Percentiles rank a stretch among this genome's conserved stretches.
These are phyloP conservation scores for Rugonectria rugulosa DNA, from an alignment of 2,329 filamentous ascomycete genomes.

Conservation along the genomic window DNA sequence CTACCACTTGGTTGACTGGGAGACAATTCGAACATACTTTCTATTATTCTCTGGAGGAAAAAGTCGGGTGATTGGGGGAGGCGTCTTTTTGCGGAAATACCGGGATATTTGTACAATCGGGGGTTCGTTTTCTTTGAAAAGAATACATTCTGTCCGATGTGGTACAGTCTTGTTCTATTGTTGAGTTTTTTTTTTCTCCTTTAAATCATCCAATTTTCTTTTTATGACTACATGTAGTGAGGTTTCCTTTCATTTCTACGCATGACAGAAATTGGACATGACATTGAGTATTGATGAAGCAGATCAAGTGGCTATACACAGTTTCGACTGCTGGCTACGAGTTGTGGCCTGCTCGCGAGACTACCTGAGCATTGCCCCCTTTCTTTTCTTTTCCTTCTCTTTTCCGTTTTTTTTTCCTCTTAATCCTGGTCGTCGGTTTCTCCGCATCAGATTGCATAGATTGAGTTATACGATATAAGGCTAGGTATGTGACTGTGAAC, in stretches of 20 bases:
- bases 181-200: conserved; percentile 2
- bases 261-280: not conserved
- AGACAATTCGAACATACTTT: conserved; percentile 39
- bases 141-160: conserved; percentile 38
- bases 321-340: not conserved
- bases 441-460: conserved; percentile 20
- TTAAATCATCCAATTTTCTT: conserved; percentile 1
- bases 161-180: conserved; percentile 18
- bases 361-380: not conserved
- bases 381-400: conserved; percentile 1
- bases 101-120: conserved; percentile 42
- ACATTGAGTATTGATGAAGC: not conserved
- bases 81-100: conserved; percentile 41
- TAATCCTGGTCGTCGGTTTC: conserved; percentile 5
- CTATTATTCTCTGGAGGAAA: conserved; percentile 40
- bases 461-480: conserved; percentile 3
- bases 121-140: conserved; percentile 40
- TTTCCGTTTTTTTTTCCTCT: not conserved
- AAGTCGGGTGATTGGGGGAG: conserved; percentile 41
- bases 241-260: not conserved
- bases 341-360: not conserved
- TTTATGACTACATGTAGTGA: conserved; percentile 3
- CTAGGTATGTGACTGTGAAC: not conserved
- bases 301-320: not conserved
- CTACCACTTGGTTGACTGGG: conserved; percentile 34